These are phyloP conservation scores for Stylosanthes scabra DNA, from an alignment of 331 rosid genomes.

Conservation along the genomic window DNA sequence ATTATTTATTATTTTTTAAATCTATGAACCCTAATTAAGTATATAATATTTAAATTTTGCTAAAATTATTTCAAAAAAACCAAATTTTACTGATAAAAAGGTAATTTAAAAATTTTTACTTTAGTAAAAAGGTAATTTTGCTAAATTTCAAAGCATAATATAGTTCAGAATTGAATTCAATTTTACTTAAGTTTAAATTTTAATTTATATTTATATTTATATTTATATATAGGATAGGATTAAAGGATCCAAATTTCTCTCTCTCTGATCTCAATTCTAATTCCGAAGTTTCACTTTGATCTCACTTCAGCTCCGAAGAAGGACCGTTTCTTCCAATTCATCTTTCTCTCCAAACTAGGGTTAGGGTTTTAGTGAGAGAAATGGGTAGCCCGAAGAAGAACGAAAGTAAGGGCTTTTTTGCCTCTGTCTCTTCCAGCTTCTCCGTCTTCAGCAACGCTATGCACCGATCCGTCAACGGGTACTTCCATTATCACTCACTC, in stretches of 20 bases:
- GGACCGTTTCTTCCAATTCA: background rate
- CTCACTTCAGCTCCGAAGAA: slow-evolving; percentile 18
- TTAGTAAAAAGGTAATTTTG: too few species aligned
- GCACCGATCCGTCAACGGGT: slow-evolving; percentile 97
- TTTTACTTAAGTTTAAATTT: too few species aligned
- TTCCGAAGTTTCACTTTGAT: slow-evolving; percentile 1
- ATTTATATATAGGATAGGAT: background rate
- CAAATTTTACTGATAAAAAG: too few species aligned
- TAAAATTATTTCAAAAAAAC: too few species aligned
- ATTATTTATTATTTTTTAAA: too few species aligned
- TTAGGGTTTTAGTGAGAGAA: slow-evolving; percentile 47
- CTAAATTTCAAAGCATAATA: too few species aligned
- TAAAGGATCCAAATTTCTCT: too few species aligned
- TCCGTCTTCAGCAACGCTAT: slow-evolving; percentile 77
- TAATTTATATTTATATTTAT: too few species aligned
- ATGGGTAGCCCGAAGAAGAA: slow-evolving; percentile 65
- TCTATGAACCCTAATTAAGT: too few species aligned
- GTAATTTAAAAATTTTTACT: too few species aligned
- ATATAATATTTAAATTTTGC: too few species aligned
- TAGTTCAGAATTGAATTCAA: too few species aligned
- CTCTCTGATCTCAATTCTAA: background rate
- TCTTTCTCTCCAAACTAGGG: slow-evolving; percentile 38
- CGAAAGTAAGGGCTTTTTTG: slow-evolving; percentile 62
- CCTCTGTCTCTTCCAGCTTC: slow-evolving; percentile 76
- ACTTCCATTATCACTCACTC: slow-evolving; percentile 22